phyloP scores from a whole-genome alignment of 2,329 filamentous ascomycete genomes.

The Lasiodiplodia gonubiensis region DNA sequence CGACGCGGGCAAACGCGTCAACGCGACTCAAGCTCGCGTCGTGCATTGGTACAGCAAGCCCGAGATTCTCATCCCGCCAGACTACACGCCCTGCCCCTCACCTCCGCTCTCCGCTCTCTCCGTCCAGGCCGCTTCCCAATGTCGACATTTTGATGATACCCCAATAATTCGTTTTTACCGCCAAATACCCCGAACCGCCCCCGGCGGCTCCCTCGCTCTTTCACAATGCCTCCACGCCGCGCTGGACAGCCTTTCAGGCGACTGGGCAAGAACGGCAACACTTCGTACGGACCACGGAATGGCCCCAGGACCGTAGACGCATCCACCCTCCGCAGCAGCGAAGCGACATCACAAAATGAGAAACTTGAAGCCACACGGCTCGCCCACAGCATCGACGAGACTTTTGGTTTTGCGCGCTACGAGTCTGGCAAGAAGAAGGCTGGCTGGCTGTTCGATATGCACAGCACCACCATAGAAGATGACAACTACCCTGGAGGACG shows the following conservation, averaged over 20 bases:
- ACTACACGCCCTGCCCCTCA: background rate
- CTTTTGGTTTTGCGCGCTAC: slow-evolving; percentile 90
- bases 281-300: slow-evolving; percentile 59
- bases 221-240: slow-evolving; percentile 52
- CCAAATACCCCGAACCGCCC: slow-evolving; percentile 4
- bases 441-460: slow-evolving; percentile 96
- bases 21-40: slow-evolving; percentile 24
- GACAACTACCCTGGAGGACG: slow-evolving; percentile 81
- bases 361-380: slow-evolving; percentile 84
- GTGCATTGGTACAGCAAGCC: slow-evolving; percentile 7
- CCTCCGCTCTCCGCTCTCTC: background rate
- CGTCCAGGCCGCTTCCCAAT: background rate
- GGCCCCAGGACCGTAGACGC: slow-evolving; percentile 77
- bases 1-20: slow-evolving; percentile 24
- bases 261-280: slow-evolving; percentile 50
- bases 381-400: slow-evolving; percentile 89
- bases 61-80: slow-evolving; percentile 18
- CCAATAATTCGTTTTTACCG: slow-evolving; percentile 29
- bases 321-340: slow-evolving; percentile 72
- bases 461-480: slow-evolving; percentile 85
- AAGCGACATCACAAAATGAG: slow-evolving; percentile 90
- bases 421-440: slow-evolving; percentile 84
- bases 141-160: slow-evolving; percentile 39
- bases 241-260: slow-evolving; percentile 50
- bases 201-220: slow-evolving; percentile 25